Evolutionary conservation across 148 eudicot genomes (phyloP).

Genomic region (Amaranthus palmeri): DNA sequence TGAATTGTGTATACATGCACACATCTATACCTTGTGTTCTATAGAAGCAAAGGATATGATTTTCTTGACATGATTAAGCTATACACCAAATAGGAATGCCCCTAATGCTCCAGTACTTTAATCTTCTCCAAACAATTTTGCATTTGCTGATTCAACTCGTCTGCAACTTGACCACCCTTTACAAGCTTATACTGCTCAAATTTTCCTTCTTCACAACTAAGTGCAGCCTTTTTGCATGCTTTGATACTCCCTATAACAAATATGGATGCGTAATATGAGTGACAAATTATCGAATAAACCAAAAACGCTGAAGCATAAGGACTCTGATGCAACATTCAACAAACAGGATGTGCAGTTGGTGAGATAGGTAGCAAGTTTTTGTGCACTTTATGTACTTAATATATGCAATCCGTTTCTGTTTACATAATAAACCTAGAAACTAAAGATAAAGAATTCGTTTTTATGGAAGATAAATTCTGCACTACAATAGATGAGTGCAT

Average conservation of each 20-base stretch:
- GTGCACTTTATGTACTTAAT: too few relatives aligned
- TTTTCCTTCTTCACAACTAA: conserved; percentile 76
- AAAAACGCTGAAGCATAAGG: background rate
- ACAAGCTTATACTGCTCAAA: conserved; percentile 69
- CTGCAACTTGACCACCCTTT: conserved; percentile 46
- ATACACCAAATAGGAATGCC: background rate
- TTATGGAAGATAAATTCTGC: too few relatives aligned
- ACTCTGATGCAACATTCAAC: background rate
- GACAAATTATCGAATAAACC: background rate
- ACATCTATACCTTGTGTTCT: too few relatives aligned
- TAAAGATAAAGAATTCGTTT: too few relatives aligned
- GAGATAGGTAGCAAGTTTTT: too few relatives aligned
- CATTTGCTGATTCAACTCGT: conserved; percentile 55
- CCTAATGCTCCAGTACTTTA: conserved; percentile 50
- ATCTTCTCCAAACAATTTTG: conserved; percentile 62
- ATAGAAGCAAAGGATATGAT: too few relatives aligned
- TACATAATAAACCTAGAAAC: too few relatives aligned
- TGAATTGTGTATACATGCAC: too few relatives aligned
- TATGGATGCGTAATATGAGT: background rate
- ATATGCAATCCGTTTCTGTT: too few relatives aligned
- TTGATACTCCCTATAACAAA: conserved; percentile 57
- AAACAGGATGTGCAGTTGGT: background rate
- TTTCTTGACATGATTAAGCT: too few relatives aligned
- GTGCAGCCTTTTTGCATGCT: conserved; percentile 78
- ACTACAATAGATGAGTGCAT: too few relatives aligned